Evolutionary conservation across 129 eudicot genomes (phyloP).

Genomic region (Ambrosia trifida): DNA sequence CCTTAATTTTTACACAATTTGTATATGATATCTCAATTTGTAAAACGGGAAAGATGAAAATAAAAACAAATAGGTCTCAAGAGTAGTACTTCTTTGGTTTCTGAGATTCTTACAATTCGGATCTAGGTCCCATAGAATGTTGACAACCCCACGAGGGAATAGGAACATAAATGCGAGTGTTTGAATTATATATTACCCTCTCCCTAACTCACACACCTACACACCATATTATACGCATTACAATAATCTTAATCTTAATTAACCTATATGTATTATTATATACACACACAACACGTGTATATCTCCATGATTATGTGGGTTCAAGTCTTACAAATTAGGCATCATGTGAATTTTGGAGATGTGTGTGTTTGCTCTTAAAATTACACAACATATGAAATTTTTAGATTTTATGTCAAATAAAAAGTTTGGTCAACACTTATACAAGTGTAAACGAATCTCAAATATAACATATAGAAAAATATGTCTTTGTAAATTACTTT

Average conservation of each 20-base stretch:
- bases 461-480: not conserved
- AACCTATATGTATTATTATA: not conserved
- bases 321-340: too few relatives aligned
- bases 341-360: too few relatives aligned
- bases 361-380: too few relatives aligned
- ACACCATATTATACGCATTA: not conserved
- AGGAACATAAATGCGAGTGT: slow-evolving; percentile 36
- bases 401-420: too few relatives aligned
- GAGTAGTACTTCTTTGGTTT: slow-evolving; percentile 27
- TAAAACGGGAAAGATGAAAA: not conserved
- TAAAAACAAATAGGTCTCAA: too few relatives aligned
- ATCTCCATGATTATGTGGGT: too few relatives aligned
- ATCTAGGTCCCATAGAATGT: slow-evolving; percentile 66
- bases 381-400: too few relatives aligned
- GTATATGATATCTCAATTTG: not conserved
- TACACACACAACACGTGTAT: not conserved
- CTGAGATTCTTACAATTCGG: slow-evolving; percentile 54
- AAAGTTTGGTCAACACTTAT: not conserved
- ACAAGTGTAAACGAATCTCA: not conserved
- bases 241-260: not conserved
- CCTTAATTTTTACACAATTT: not conserved
- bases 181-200: slow-evolving; percentile 24
- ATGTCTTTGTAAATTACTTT: not conserved
- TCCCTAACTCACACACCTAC: not conserved
- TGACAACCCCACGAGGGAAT: slow-evolving; percentile 58